Evolutionary conservation across 495 filamentous ascomycete species (phyloP), one percentile per base, ranked within the genome.

Genomic region (Pyrenula massariospora): DNA sequence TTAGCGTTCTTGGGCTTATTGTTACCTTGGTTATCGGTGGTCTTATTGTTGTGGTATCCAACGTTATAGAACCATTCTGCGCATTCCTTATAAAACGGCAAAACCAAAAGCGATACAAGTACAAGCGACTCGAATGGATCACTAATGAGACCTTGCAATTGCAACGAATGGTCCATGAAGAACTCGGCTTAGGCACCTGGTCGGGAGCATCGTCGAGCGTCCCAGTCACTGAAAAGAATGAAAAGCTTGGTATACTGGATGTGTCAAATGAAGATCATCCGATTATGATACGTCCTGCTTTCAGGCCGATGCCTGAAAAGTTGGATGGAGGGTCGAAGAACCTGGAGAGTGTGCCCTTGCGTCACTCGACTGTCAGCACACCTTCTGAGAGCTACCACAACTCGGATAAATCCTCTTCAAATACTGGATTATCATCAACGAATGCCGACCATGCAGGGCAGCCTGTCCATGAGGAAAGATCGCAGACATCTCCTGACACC

Each of bases 41-140:
- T 24, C 50, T 52, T 19, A 21, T 52, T 20, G 20, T 52, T 20
- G 22, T 52, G n/a, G 50, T 52, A 20, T 52, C 50, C 19, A 21
- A 24, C 19, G 22, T 24, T 19, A 52, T 52, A 24, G 50, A 52
- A 52, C 22, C 19, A 24, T 24, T 52, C 22, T 20, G n/a, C 22
- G 50, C n/a, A 52, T 24, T 20, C 19, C 22, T 21, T 19, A 21
- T 24, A 52, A 52, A 52, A 52, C 50, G 50, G 19, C n/a, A 20
- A 24, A 8, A 5, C 31, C 31, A 42, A 5, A 52, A 19, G n/a
- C 50, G 50, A 21, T 10, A 24, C 50, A 52, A 20, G 50, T 52
- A 52, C 19, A 20, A 52, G 50, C 50, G 50, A 19, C 50, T 52
- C 50, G 50, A 52, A 52, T 52, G 50, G 50, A 52, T 24, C 22